These are phyloP conservation scores for Abelmoschus esculentus DNA, from an alignment of 345 rosid species.

Conservation along the genomic window DNA sequence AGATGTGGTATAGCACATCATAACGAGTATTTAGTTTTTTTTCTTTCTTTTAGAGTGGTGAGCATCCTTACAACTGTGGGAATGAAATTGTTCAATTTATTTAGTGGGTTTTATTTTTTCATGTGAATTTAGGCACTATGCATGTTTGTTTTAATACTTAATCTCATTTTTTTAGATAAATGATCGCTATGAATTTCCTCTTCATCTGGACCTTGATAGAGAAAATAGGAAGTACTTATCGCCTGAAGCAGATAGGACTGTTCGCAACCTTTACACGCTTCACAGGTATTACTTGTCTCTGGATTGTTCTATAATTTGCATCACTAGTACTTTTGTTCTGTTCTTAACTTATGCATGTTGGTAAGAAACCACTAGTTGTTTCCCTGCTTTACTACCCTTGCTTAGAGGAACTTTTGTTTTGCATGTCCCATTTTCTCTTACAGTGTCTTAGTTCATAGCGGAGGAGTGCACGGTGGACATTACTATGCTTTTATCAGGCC, in stretches of 20 bases:
- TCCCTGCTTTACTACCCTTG: neutral
- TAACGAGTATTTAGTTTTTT: neutral
- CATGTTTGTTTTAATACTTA: slow-evolving; percentile 3
- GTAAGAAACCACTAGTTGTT: neutral
- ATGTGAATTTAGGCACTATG: neutral
- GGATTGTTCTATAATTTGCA: neutral
- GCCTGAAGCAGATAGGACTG: slow-evolving; percentile 53
- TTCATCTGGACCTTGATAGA: slow-evolving; percentile 60
- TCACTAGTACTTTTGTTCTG: neutral
- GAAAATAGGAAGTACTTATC: slow-evolving; percentile 52
- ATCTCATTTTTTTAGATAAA: slow-evolving; percentile 12
- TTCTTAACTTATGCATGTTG: neutral
- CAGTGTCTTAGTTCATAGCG: slow-evolving; percentile 97
- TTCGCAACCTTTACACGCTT: slow-evolving; percentile 53
- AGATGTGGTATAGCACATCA: too few species aligned
- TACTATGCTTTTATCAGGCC: slow-evolving; percentile 96
- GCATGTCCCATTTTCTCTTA: slow-evolving; percentile 11
- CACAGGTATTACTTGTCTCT: slow-evolving; percentile 34
- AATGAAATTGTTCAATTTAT: neutral
- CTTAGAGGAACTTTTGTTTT: neutral
- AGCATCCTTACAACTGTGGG: neutral
- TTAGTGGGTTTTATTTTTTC: neutral
- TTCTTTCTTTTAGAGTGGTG: neutral
- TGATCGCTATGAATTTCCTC: slow-evolving; percentile 52
- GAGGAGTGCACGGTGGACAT: slow-evolving; percentile 97